Evolutionary conservation across 1,284 basidiomycete genomes (phyloP).

Genomic region (Naganishia sp.): DNA sequence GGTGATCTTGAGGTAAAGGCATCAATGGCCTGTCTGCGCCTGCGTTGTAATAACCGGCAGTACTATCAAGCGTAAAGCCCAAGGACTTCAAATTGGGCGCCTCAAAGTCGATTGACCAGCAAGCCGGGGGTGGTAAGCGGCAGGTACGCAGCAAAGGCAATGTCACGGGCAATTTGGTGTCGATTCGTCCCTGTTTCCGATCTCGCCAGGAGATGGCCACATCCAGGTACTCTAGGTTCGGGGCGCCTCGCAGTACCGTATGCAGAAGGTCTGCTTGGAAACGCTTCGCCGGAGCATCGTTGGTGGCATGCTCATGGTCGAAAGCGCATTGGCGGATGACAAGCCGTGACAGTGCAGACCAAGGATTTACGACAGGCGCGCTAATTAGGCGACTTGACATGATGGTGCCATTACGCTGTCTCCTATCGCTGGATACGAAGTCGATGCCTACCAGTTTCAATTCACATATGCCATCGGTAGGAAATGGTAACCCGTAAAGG

Average conservation of each 20-base stretch:
- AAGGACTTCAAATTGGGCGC: constrained; percentile 1
- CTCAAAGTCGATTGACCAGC: constrained; percentile 4
- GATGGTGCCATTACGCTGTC: too few species aligned
- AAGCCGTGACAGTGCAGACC: background rate
- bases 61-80: background rate
- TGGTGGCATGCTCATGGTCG: background rate
- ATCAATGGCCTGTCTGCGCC: too few species aligned
- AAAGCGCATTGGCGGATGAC: background rate
- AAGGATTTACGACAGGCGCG: background rate
- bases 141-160: background rate
- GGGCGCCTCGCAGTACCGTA: background rate
- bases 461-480: too few species aligned
- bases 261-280: constrained; percentile 9
- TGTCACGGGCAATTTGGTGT: background rate
- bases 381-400: background rate
- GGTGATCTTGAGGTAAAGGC: too few species aligned
- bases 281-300: too few species aligned
- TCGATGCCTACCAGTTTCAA: too few species aligned
- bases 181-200: too few species aligned
- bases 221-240: constrained; percentile 9
- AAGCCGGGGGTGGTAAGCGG: background rate
- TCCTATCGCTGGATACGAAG: too few species aligned
- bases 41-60: too few species aligned
- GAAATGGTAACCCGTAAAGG: too few species aligned
- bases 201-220: background rate